These are phyloP conservation scores for Geranomyces variabilis DNA, from an alignment of 192 early-diverging fungal genomes.

Conservation along the genomic window DNA sequence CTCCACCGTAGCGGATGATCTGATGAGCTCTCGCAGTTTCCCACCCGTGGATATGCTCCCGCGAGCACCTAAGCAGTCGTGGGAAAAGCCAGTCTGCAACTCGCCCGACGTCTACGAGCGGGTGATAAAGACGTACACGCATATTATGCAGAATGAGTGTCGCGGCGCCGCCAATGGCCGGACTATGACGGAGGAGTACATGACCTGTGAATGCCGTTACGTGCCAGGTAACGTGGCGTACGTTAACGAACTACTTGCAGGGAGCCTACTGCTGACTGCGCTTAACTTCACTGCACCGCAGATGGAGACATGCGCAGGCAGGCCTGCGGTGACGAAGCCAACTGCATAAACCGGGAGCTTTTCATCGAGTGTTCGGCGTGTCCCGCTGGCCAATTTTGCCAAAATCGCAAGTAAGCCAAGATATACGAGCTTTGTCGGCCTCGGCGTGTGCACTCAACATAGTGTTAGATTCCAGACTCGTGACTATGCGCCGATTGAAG, in stretches of 20 bases:
- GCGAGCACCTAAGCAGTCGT: background rate
- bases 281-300: background rate
- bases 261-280: background rate
- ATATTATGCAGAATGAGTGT: constrained; percentile 72
- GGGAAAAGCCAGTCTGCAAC: constrained; percentile 11
- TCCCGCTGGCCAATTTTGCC: constrained; percentile 83
- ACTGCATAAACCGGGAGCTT: constrained; percentile 90
- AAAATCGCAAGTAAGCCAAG: constrained; percentile 74
- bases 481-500: constrained; percentile 82
- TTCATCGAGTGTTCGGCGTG: constrained; percentile 94
- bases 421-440: background rate
- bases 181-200: constrained; percentile 69
- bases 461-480: constrained; percentile 77
- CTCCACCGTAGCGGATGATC: too few species aligned
- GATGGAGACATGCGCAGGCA: constrained; percentile 25
- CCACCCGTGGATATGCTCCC: too few species aligned
- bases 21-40: too few species aligned
- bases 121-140: constrained; percentile 63
- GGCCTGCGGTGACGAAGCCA: constrained; percentile 87
- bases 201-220: constrained; percentile 80
- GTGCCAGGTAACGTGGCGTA: constrained; percentile 51
- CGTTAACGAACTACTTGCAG: background rate
- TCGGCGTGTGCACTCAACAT: background rate
- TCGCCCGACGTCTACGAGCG: constrained; percentile 41
- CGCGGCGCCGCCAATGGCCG: constrained; percentile 71